These are phyloP conservation scores for Lasiodiplodia citricola DNA, from an alignment of 2,329 filamentous ascomycete species.

Conservation along the genomic window DNA sequence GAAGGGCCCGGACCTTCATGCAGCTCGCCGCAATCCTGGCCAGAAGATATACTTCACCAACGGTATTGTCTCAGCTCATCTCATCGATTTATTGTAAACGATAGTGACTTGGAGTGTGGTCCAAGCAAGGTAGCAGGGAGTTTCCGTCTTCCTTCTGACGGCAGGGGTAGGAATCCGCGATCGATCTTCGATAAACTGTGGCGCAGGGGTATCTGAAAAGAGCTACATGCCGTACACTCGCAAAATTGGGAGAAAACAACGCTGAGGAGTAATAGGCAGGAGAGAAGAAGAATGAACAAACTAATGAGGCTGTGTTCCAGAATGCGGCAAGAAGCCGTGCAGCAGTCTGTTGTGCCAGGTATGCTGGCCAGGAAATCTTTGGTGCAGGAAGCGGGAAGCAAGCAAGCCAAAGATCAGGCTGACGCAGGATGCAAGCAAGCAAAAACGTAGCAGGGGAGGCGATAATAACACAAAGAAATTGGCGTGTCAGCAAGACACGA, in stretches of 20 bases:
- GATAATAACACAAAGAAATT: not conserved
- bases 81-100: not conserved
- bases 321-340: not conserved
- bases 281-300: not conserved
- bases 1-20: not conserved
- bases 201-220: conserved; percentile 12
- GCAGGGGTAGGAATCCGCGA: not conserved
- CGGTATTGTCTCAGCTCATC: conserved; percentile 14
- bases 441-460: not conserved
- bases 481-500: not conserved
- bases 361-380: not conserved
- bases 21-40: conserved; percentile 14
- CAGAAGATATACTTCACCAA: not conserved
- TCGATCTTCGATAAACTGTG: not conserved
- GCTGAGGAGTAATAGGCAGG: not conserved
- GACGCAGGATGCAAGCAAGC: conserved; percentile 7
- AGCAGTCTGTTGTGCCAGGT: not conserved
- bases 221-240: not conserved
- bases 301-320: conserved; percentile 19
- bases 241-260: not conserved
- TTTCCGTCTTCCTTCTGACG: not conserved
- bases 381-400: conserved; percentile 3
- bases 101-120: not conserved
- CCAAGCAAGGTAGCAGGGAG: not conserved
- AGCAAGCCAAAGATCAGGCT: not conserved